Base-by-base conservation (phyloP, 805 yeast genomes). In the Candida multigemmis region DNA sequence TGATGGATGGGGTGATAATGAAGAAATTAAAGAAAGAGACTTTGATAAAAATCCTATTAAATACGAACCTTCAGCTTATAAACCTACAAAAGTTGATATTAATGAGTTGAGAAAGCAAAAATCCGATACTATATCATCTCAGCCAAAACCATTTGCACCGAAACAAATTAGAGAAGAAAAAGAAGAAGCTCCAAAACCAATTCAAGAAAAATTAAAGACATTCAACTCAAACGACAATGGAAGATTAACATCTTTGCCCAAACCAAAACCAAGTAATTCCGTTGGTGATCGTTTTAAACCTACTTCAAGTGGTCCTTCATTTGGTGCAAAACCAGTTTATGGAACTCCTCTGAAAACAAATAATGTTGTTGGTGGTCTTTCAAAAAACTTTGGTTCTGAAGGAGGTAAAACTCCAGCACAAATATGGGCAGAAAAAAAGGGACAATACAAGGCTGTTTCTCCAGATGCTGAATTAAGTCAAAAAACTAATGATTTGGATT, bases 371-470 rank as follows among this genome's bases (percentile, higher is more conserved):
- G 74, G 76, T 28, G 89, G 84, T 21, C 56, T 74, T 26, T 65
- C 72, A 16, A 61, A 69, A 44, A 65, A 73, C 48, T 78, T 71
- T 48, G 91, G 71, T 35, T 58, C 77, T 28, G 70, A 70, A 35
- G 71, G 67, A 34, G 96, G 94, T 34, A 82, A 84, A 53, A 81
- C 94, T 6, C 96, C 96, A 14, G 96, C 96, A 16, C 96, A 86
- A 57, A 44, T 83, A 16, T 86, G 96, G 96, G 96, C 96, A 14
- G 96, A 81, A 48, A 81, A 77, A 58, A 74, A 78, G 46, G 94
- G 85, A 25, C 68, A 76, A 48, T 73, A 62, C 41, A 69, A 65
- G 39, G 56, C 60, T 23, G 71, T 60, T 25, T 40, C 42, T 9
- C 27, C 41, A 4, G 41, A 38, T 7, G 41, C 42, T 4, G 45